Evolutionary conservation across 2,329 filamentous ascomycete species (phyloP), one percentile per base, ranked within the genome.

Genomic region (Cercospora berteroae): DNA sequence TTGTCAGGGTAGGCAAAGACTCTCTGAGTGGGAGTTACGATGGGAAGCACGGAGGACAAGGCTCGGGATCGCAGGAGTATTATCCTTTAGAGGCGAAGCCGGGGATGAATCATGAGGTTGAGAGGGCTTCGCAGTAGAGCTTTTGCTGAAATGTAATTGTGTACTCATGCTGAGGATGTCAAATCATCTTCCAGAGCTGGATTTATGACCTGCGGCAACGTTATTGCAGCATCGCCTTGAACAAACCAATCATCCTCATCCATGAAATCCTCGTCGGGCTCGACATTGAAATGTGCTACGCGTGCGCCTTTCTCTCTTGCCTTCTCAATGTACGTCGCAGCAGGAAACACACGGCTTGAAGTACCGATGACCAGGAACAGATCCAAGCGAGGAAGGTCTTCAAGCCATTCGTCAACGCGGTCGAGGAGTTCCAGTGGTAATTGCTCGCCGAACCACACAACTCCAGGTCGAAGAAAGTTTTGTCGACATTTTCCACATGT

Each of bases 1-100:
- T 52, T 7, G 58, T 68, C 12, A 33, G 44, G 13, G 33, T 65
- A 16, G 58, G 63, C 12, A 67, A 65, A 23, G 57, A 56, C n/a
- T 48, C 23, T 36, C 44, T 33, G 20, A 33, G 61, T 4, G 31
- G 55, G 3, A 27, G 20, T 7, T 55, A 55, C 9, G n/a, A 27
- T 23, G 55, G 29, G 29, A 6, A 58, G 16, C 6, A 31, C 5
- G 55, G 55, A 31, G 55, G 16, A 6, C 55, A 58, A 5, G 55
- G 18, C 16, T n/a, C 18, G n/a, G 55, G 27, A 7, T 58, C 55
- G 29, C 55, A 36, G 29, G 55, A 58, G 29, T 58, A 58, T 36
- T 23, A 36, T 23, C 29, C 55, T 20, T 23, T 58, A 29, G 55
- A 58, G 55, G 16, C 55, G 2, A 58, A 58, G 55, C n/a, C 27